Percentiles rank a stretch among this genome's conserved stretches.
These are phyloP conservation scores for Fraxinus sp. DNA, from an alignment of 305 asterid genomes.

Conservation along the genomic window DNA sequence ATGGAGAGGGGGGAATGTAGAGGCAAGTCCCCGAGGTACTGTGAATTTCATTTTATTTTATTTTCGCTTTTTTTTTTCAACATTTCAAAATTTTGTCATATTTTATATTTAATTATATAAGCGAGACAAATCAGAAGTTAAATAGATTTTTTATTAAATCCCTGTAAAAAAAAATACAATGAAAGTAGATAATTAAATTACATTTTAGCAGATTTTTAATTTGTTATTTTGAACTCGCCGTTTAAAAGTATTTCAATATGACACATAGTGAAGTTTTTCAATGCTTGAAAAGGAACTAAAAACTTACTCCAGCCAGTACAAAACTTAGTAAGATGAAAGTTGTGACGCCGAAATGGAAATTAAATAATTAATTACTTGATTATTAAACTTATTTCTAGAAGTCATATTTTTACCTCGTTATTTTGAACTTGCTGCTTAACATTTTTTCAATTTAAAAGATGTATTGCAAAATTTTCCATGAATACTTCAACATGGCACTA, in stretches of 20 bases:
- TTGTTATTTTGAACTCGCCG: not conserved
- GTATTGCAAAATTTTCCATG: not conserved
- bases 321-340: not conserved
- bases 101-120: too few relatives aligned
- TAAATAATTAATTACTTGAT: too few relatives aligned
- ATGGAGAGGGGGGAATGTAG: not conserved
- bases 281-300: not conserved
- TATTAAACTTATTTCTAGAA: not conserved
- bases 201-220: not conserved
- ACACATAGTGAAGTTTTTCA: not conserved
- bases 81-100: too few relatives aligned
- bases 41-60: not conserved
- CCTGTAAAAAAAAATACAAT: not conserved
- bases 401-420: not conserved
- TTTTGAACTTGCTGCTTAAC: not conserved
- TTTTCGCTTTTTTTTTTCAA: too few relatives aligned
- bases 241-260: not conserved
- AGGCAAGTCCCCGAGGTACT: not conserved
- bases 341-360: not conserved
- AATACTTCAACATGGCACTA: not conserved
- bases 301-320: not conserved
- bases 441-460: not conserved
- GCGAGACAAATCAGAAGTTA: not conserved
- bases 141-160: too few relatives aligned
- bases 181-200: not conserved